A percentile compares a stretch with the other conserved stretches of the same genome.
Conservation (phyloP, 345 rosid genomes). For the Rubroshorea leprosula region DNA sequence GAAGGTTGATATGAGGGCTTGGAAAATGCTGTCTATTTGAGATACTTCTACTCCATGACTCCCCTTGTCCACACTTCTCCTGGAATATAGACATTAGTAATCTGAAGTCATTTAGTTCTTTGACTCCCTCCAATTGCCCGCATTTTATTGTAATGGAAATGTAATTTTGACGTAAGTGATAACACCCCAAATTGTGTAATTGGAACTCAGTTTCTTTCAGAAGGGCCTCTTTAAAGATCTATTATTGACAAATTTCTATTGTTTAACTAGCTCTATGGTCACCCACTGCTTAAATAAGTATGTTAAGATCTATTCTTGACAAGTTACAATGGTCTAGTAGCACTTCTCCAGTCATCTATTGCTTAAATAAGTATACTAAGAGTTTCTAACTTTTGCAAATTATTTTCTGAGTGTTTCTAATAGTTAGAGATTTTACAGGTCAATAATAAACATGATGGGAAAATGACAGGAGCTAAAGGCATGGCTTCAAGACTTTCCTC, state of each 20-base stretch:
- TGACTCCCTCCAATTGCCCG: not conserved
- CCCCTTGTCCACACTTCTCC: not conserved
- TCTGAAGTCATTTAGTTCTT: not conserved
- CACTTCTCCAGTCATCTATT: not conserved
- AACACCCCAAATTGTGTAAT: too few relatives aligned
- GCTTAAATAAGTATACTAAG: not conserved
- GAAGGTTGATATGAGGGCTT: not conserved
- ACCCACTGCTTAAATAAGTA: too few relatives aligned
- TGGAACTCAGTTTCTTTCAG: not conserved
- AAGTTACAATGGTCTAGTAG: not conserved
- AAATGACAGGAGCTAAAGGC: constrained; percentile 30
- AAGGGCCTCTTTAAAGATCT: constrained; percentile 1
- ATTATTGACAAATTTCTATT: too few relatives aligned
- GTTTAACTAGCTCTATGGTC: too few relatives aligned
- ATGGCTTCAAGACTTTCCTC: constrained; percentile 7
- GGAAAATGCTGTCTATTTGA: not conserved
- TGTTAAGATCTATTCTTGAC: too few relatives aligned
- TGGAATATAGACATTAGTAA: not conserved
- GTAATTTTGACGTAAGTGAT: too few relatives aligned
- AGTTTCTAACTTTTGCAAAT: too few relatives aligned
- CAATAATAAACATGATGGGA: constrained; percentile 17
- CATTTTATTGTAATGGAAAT: too few relatives aligned
- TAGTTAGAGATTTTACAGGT: constrained; percentile 20
- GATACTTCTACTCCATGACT: not conserved
- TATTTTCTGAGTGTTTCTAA: not conserved